Percentiles rank a stretch among this genome's conserved stretches.
phyloP scores from a whole-genome alignment of 257 asterid species.

The Solanum peruvianum region DNA sequence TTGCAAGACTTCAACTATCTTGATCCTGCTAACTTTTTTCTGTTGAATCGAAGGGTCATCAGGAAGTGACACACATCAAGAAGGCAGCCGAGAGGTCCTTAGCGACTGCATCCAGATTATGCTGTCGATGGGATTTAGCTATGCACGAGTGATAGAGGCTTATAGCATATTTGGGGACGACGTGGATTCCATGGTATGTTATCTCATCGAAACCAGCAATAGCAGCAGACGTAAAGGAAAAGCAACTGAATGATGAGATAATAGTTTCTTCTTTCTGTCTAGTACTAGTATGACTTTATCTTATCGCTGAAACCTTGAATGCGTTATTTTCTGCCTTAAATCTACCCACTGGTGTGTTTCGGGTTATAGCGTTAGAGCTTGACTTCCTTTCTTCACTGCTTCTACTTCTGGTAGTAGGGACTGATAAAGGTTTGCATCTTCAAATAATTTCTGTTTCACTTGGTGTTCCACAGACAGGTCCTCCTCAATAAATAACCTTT shows the following conservation, averaged over 20 bases:
- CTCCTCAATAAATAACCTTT: background rate
- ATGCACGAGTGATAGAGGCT: slow-evolving; percentile 86
- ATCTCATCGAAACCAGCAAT: slow-evolving; percentile 60
- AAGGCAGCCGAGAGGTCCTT: slow-evolving; percentile 31
- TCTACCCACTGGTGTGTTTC: background rate
- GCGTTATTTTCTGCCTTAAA: background rate
- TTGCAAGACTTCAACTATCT: background rate
- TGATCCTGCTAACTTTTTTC: background rate
- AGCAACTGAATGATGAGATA: slow-evolving; percentile 57
- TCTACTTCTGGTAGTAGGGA: background rate
- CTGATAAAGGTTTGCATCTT: background rate
- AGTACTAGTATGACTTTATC: background rate
- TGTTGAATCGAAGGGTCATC: slow-evolving; percentile 43
- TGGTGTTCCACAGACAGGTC: background rate
- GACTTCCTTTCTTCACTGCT: background rate
- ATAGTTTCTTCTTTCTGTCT: background rate
- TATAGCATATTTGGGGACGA: slow-evolving; percentile 90
- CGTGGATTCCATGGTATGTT: slow-evolving; percentile 88
- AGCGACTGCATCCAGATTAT: slow-evolving; percentile 69
- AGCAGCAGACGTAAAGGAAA: slow-evolving; percentile 89
- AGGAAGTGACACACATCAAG: slow-evolving; percentile 33
- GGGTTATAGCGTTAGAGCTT: background rate
- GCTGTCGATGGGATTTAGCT: slow-evolving; percentile 95
- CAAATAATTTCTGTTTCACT: background rate
- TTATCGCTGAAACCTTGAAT: background rate